A percentile compares a stretch with the other conserved stretches of the same genome.
These are phyloP conservation scores for Penicillium goetzii DNA, from an alignment of 495 filamentous ascomycete genomes.

Conservation along the genomic window DNA sequence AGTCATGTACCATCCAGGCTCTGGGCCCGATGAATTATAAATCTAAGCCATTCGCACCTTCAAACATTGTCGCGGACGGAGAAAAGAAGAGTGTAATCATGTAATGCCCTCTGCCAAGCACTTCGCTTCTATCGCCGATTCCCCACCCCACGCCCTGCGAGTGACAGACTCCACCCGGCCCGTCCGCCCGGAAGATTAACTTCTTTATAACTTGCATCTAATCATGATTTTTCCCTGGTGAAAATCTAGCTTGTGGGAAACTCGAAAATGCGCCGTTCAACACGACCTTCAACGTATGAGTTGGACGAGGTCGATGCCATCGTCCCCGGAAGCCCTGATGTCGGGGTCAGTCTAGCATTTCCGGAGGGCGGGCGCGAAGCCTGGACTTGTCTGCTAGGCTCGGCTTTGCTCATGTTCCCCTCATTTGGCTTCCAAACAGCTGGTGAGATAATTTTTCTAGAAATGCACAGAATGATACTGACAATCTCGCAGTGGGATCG, in stretches of 20 bases:
- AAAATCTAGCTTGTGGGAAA: not conserved
- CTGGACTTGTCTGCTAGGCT: constrained; percentile 65
- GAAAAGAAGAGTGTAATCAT: no score
- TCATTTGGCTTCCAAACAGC: constrained; percentile 62
- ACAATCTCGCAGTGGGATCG: constrained; percentile 48
- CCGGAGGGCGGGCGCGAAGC: constrained; percentile 64
- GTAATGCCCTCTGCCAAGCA: not conserved
- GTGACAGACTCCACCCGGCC: constrained; percentile 11
- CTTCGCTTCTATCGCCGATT: not conserved
- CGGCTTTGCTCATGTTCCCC: constrained; percentile 62
- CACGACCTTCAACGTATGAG: constrained; percentile 3
- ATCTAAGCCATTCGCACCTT: not conserved
- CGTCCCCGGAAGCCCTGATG: constrained; percentile 7
- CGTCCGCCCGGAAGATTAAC: not conserved
- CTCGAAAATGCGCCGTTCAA: constrained; percentile 10
- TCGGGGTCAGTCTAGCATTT: constrained; percentile 40
- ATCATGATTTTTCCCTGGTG: not conserved
- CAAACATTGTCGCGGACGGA: no score
- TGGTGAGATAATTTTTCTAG: constrained; percentile 28
- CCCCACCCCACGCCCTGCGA: constrained; percentile 12
- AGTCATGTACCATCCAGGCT: not conserved
- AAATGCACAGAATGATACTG: constrained; percentile 7
- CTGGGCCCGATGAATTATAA: no score
- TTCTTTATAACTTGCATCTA: not conserved
- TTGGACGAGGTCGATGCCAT: constrained; percentile 2